A percentile compares a stretch with the other conserved stretches of the same genome.
Conservation (phyloP, 176 grass and related monocot species). For the Lolium multiflorum region DNA sequence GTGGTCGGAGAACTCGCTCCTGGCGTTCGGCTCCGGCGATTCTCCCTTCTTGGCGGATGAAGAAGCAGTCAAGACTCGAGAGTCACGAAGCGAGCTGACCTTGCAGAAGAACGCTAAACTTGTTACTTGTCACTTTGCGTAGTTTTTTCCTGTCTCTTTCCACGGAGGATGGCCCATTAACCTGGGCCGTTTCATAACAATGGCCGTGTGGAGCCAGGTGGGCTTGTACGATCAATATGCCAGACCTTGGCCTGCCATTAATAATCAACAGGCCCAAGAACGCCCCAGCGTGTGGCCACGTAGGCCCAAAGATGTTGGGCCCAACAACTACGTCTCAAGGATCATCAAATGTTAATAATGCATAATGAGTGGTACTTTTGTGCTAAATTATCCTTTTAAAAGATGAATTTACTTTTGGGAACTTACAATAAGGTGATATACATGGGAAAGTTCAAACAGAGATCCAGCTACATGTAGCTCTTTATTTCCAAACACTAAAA, state of each 20-base stretch:
- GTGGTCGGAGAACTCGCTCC: neutral
- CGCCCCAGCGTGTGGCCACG: too few relatives aligned
- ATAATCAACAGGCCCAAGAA: neutral
- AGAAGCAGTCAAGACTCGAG: conserved; percentile 5
- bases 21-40: conserved; percentile 11
- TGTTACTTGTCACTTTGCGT: neutral
- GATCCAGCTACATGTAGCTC: too few relatives aligned
- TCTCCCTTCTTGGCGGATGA: conserved; percentile 11
- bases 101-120: neutral
- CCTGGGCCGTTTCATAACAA: neutral
- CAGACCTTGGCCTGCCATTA: too few relatives aligned
- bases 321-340: too few relatives aligned
- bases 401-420: too few relatives aligned
- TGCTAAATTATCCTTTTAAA: too few relatives aligned
- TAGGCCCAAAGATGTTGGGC: too few relatives aligned
- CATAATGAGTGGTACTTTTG: too few relatives aligned
- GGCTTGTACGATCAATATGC: neutral
- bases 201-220: neutral
- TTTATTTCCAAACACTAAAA: too few relatives aligned
- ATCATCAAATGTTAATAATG: too few relatives aligned
- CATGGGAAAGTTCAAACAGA: too few relatives aligned
- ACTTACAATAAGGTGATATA: too few relatives aligned
- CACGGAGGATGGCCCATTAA: neutral
- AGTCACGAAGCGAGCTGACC: conserved; percentile 10
- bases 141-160: neutral